Evolutionary conservation across 305 asterid genomes (phyloP), one percentile per base, ranked within the genome.

Genomic region (Solanum hybrid): DNA sequence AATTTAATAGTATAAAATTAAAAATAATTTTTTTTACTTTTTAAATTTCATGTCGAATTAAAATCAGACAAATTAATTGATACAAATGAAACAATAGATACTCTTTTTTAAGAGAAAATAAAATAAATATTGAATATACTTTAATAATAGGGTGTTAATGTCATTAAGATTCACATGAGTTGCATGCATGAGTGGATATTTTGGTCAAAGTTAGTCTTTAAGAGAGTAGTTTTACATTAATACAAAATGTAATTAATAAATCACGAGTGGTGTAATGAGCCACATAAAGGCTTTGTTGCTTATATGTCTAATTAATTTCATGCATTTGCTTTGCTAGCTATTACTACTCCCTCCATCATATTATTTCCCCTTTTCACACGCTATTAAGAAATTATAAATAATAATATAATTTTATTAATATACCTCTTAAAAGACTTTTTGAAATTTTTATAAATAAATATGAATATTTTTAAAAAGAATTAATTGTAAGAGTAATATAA

Each of bases 171-270:
- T 92, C 94, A 91, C 94, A 88, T 75, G 93, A 89, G 88, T 79
- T 86, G 92, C 92, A 94, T 89, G 93, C 90, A 42, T 27, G 88
- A n/a, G 87, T 26, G 79, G 84, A 40, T 87, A 22, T 89, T 56
- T 90, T 84, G 92, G 91, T 93, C 93, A 92, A 91, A 89, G 92
- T 40, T 38, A 90, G 92, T 78, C 84, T 87, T 89, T 80, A 92
- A 87, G 90, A 81, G 87, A 92, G 94, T 93, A 92, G 93, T 89
- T 91, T 90, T 88, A 92, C 95, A 94, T 92, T 94, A 90, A 93
- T 89, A 91, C 87, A 34, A 73, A 89, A 40, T 85, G 90, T 89
- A 91, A 90, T 91, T 46, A 90, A 92, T 51, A 90, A 92, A 91
- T 92, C 95, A 95, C 92, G 93, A 93, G 88, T 87, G 90, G n/a